Percentiles rank a stretch among this genome's conserved stretches.
Conservation (phyloP, 352 stramenopile genomes). For the Phytopythium vexans region DNA sequence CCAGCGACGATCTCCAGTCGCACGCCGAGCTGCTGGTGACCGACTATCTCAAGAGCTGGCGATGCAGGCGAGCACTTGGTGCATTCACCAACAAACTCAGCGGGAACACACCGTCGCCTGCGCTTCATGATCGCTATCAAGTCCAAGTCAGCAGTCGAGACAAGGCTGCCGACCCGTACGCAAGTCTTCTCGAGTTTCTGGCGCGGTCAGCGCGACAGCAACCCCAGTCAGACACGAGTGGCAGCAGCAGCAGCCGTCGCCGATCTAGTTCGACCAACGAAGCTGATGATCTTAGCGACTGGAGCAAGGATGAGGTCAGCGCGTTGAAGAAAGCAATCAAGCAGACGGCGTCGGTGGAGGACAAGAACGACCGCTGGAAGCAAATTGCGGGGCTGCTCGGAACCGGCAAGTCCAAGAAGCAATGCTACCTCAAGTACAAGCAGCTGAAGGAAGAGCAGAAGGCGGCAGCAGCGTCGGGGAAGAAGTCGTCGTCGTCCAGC, state of each 20-base stretch:
- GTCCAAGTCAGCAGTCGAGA: background rate
- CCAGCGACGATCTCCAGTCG: constrained; percentile 31
- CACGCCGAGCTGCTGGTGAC: constrained; percentile 70
- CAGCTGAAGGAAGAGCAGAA: constrained; percentile 68
- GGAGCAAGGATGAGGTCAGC: constrained; percentile 56
- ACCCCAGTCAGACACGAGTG: background rate
- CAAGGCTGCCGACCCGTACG: background rate
- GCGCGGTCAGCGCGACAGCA: constrained; percentile 6
- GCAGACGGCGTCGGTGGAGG: constrained; percentile 45
- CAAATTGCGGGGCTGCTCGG: constrained; percentile 58
- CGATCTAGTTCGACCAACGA: constrained; percentile 12
- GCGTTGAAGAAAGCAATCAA: constrained; percentile 74
- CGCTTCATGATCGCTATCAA: background rate
- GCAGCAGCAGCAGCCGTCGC: background rate
- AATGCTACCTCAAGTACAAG: constrained; percentile 87
- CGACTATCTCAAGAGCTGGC: constrained; percentile 64
- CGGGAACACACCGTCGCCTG: background rate
- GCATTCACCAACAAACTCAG: constrained; percentile 19
- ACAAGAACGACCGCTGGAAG: constrained; percentile 78
- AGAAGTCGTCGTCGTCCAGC: constrained; percentile 20
- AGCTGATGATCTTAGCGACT: constrained; percentile 19
- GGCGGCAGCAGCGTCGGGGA: constrained; percentile 10
- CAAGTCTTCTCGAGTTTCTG: constrained; percentile 7
- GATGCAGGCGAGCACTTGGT: constrained; percentile 52
- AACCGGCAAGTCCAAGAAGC: constrained; percentile 66